Conservation (phyloP, 257 asterid genomes). For the Nicotiana benthamiana region DNA sequence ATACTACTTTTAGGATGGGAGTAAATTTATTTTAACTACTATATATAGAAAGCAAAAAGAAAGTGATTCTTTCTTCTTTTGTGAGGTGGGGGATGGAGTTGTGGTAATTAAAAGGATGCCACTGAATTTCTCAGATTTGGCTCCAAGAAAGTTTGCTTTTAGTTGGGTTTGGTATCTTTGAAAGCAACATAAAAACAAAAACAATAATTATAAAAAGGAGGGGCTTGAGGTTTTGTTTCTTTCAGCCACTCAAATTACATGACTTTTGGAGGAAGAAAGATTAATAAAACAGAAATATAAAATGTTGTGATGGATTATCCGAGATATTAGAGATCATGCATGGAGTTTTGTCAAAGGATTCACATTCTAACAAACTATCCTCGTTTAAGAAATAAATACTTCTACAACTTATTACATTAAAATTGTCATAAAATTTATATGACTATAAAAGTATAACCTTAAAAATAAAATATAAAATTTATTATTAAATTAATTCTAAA, state of each 20-base stretch:
- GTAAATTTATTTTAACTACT: background rate
- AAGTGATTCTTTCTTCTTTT: background rate
- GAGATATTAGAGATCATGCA: background rate
- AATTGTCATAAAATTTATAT: too few species aligned
- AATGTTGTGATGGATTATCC: background rate
- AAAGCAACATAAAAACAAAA: slow-evolving; percentile 1
- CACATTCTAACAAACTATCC: background rate
- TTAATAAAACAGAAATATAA: background rate
- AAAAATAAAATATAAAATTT: too few species aligned
- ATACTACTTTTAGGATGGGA: background rate
- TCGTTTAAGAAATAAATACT: too few species aligned
- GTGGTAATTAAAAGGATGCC: background rate
- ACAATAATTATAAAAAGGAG: background rate
- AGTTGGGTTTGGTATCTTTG: slow-evolving; percentile 1
- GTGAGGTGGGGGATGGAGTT: background rate
- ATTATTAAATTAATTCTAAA: too few species aligned
- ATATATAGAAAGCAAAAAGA: background rate
- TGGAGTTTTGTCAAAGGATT: background rate
- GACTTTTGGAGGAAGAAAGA: background rate
- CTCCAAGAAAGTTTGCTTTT: background rate
- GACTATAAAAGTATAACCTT: too few species aligned
- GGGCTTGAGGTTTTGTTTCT: background rate
- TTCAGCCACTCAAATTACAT: background rate
- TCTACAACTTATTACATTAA: too few species aligned
- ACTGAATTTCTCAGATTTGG: background rate